Conservation (phyloP, 2,329 filamentous ascomycete genomes). For the Aureobasidium lini region DNA sequence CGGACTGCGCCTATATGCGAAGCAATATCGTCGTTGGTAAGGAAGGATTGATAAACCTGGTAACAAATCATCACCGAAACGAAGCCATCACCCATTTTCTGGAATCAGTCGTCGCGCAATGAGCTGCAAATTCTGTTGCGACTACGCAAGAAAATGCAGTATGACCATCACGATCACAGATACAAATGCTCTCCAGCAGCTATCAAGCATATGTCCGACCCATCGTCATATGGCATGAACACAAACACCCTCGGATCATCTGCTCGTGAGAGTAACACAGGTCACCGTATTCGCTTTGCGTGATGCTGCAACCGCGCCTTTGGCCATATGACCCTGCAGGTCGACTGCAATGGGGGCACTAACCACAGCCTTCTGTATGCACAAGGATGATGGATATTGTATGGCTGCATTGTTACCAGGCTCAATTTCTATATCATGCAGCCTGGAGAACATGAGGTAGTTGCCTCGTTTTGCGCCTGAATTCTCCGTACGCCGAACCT, state of each 20-base stretch:
- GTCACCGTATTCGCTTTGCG: background rate
- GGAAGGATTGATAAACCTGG: background rate
- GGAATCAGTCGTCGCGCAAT: background rate
- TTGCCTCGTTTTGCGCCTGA: background rate
- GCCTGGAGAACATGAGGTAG: background rate
- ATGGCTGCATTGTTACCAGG: background rate
- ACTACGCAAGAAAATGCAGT: background rate
- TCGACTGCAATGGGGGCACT: background rate
- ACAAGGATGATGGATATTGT: background rate
- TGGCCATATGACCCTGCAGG: background rate
- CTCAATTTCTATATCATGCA: background rate
- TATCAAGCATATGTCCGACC: background rate
- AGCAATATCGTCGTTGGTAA: background rate
- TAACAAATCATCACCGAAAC: background rate
- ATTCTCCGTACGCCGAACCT: background rate
- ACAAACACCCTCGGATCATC: background rate
- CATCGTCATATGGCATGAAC: background rate
- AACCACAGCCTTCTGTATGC: background rate
- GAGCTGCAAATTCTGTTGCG: background rate
- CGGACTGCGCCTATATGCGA: background rate
- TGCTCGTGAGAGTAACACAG: background rate
- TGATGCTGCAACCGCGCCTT: background rate
- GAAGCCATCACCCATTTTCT: background rate
- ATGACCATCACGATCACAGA: background rate
- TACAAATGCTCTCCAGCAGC: no score